Evolutionary conservation across 2,329 filamentous ascomycete genomes (phyloP), one percentile per base, ranked within the genome.

Genomic region (Dactylellina parvicollis): DNA sequence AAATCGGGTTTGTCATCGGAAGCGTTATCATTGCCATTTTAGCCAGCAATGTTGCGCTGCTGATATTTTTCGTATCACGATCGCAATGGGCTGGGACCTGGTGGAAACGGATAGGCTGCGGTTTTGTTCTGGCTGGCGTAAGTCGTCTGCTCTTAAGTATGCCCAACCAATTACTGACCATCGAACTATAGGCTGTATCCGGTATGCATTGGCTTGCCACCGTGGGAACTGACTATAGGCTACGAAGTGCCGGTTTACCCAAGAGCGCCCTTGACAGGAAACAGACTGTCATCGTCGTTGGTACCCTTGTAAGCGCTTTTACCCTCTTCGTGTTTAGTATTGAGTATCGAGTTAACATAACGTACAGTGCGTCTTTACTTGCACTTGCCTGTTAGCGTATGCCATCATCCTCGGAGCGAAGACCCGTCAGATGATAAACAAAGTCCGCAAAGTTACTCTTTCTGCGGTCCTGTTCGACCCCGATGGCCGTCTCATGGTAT

Each of bases 141-240:
- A 49, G 67, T 47, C 38, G 8, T 4, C 9, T 28, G 4, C 10
- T 16, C 30, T 12, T 26, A 34, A 10, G 5, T 22, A 28, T 24
- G n/a, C 14, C 18, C 4, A 3, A 20, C 22, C 32, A 5, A 10
- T 40, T 28, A n/a, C 42, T 64, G 36, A 71, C 30, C 8, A 12
- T 16, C 4, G 26, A 26, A 10, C 12, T 50, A 9, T 42, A 73
- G 67, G 67, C 90, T 40, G 90, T 95, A 1, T 92, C 89, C 8
- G 91, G 90, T 0, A 95, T 96, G 92, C 92, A 96, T 81, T 96
- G 91, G 90, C 89, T 89, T 64, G 92, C 90, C 30, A 85, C 89
- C 2, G 84, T 86, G 9, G 90, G 90, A 14, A 95, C 91, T 2
- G 79, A 80, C 7, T 95, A 93, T 79, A 84, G 84, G 44, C 80